phyloP scores from a whole-genome alignment of 1,284 basidiomycete genomes.

The Coniferiporia weirii region DNA sequence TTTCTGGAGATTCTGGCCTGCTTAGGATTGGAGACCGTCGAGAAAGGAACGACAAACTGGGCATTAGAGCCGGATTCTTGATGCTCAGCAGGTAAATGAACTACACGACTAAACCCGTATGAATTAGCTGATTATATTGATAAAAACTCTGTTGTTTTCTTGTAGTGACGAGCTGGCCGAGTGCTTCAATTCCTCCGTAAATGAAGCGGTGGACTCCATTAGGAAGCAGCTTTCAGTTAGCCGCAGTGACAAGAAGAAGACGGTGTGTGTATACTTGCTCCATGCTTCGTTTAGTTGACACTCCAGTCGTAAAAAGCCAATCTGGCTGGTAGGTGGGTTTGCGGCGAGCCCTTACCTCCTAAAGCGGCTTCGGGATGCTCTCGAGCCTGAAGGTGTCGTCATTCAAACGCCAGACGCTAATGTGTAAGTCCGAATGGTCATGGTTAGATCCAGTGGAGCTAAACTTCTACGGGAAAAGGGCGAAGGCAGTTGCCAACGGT shows the following conservation, averaged over 20 bases:
- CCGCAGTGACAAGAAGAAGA: conserved; percentile 21
- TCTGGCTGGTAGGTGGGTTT: conserved; percentile 76
- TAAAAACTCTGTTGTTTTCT: not conserved
- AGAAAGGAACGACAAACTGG: conserved; percentile 61
- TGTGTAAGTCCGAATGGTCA: conserved; percentile 42
- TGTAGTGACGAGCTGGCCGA: conserved; percentile 54
- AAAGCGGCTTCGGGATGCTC: conserved; percentile 60
- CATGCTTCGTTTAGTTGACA: not conserved
- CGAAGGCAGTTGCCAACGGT: conserved; percentile 77
- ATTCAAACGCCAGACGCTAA: conserved; percentile 71
- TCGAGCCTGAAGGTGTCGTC: conserved; percentile 46
- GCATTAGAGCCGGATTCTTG: conserved; percentile 63
- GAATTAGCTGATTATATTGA: conserved; percentile 39
- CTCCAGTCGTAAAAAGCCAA: conserved; percentile 39
- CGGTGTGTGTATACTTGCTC: conserved; percentile 21
- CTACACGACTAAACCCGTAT: conserved; percentile 17
- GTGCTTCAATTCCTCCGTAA: conserved; percentile 69
- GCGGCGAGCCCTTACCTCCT: conserved; percentile 76
- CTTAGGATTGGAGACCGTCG: conserved; percentile 68
- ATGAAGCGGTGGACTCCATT: conserved; percentile 64
- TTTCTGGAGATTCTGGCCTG: conserved; percentile 60
- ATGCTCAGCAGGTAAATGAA: conserved; percentile 37
- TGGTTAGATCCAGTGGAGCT: conserved; percentile 5
- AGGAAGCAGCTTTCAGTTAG: conserved; percentile 53
- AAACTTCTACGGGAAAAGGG: conserved; percentile 35